Conservation (phyloP, 768 basidiomycete genomes). For the Leucocoprinus leucothites region DNA sequence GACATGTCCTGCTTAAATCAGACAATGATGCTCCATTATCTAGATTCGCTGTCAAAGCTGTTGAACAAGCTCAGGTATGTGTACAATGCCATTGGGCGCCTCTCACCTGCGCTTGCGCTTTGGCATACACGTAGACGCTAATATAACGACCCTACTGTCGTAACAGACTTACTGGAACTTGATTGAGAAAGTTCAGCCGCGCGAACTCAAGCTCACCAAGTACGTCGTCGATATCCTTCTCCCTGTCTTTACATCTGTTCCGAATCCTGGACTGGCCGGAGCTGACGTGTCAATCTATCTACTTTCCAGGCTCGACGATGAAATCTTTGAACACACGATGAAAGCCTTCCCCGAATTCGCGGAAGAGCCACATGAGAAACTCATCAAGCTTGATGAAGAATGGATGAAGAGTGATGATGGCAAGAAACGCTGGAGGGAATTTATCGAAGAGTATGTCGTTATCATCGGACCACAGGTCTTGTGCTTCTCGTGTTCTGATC, state of each 20-base stretch:
- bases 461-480: neutral
- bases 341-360: constrained; percentile 79
- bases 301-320: constrained; percentile 83
- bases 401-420: constrained; percentile 87
- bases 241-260: too few species aligned
- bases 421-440: constrained; percentile 89
- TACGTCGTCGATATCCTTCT: constrained; percentile 29
- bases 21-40: neutral
- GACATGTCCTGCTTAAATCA: neutral
- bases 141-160: neutral
- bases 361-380: constrained; percentile 41
- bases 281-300: neutral
- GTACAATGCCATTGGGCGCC: neutral
- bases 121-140: neutral
- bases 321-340: constrained; percentile 79
- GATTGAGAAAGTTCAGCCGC: constrained; percentile 75
- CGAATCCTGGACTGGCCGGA: neutral
- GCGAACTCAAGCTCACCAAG: constrained; percentile 80
- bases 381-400: constrained; percentile 76
- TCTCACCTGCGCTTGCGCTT: neutral
- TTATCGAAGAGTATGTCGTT: constrained; percentile 66
- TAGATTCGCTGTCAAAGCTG: constrained; percentile 90
- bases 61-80: constrained; percentile 89
- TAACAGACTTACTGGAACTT: constrained; percentile 92
- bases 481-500: neutral